phyloP scores from a whole-genome alignment of 305 asterid species.

The Lippia alba region DNA sequence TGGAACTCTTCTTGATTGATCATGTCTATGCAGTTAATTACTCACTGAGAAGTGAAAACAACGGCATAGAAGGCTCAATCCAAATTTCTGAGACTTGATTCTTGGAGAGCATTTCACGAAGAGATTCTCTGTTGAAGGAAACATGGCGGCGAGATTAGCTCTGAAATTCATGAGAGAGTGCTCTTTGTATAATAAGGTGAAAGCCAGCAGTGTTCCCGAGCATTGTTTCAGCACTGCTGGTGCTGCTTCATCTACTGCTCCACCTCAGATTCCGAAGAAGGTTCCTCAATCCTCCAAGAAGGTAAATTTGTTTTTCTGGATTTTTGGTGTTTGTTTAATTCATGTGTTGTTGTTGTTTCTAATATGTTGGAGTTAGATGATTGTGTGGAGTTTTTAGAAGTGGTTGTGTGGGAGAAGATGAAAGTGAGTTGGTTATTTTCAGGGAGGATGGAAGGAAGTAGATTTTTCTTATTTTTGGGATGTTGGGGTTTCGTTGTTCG shows the following conservation, averaged over 20 bases:
- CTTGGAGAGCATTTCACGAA: constrained; percentile 7
- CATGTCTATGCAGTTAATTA: background rate
- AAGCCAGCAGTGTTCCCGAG: constrained; percentile 41
- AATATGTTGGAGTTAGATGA: background rate
- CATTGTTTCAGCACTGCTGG: constrained; percentile 45
- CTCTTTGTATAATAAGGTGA: constrained; percentile 38
- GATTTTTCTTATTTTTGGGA: constrained; percentile 7
- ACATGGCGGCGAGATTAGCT: constrained; percentile 66
- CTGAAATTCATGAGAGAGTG: constrained; percentile 51
- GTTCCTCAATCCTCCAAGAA: constrained; percentile 76
- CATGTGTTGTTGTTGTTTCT: constrained; percentile 4
- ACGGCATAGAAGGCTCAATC: constrained; percentile 7
- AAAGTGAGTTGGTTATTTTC: background rate
- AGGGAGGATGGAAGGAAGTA: background rate
- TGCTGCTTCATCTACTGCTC: constrained; percentile 41
- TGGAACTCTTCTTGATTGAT: background rate
- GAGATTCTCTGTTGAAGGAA: constrained; percentile 25
- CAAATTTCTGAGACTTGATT: constrained; percentile 26
- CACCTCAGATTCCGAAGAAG: constrained; percentile 48
- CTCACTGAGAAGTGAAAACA: background rate
- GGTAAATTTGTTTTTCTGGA: constrained; percentile 34
- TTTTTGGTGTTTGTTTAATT: background rate
- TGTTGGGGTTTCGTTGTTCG: background rate
- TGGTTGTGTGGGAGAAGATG: constrained; percentile 11
- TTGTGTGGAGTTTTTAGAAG: constrained; percentile 29